Base-by-base conservation (phyloP, 1,284 basidiomycete species). In the Rhodotorula sp. region DNA sequence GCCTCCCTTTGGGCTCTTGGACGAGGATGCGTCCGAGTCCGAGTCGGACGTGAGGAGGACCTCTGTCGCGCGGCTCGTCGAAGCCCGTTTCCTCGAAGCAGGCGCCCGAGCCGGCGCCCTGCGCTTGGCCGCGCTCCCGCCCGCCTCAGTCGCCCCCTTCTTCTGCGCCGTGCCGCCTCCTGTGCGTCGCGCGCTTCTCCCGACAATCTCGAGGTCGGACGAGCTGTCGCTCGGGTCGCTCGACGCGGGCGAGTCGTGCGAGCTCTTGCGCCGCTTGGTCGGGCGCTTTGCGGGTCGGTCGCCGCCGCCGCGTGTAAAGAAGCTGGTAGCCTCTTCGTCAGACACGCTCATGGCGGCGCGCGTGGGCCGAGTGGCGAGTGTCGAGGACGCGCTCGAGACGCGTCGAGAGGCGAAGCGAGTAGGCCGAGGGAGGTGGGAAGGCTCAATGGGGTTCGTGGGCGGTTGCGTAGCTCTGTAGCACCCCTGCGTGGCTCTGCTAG, bases 191-290 rank as follows among this genome's bases (percentile, higher is more conserved):
- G 57, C 49, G 45, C 50, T 48, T 52, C n/a, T 23, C 2, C 53
- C 62, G 63, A 69, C 23, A 46, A 65, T 14, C 44, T 69, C 63
- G 53, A 69, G 21, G 23, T 69, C 68, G 41, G 63, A 64, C 46
- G 68, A 61, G 23, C 2, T n/a, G 50, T n/a, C 46, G 34, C 7
- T 13, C n/a, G 17, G 4, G 41, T 25, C 9, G 53, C 16, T 17
- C 27, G 53, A 54, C 27, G 53, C 16, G 8, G 23, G 23, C 60
- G 48, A 49, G 42, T 27, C 10, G 50, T 34, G 12, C 50, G 50
- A 46, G 53, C 52, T 54, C 56, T 65, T 65, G 48, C 64, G 55
- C n/a, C 64, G 64, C 19, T 65, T 65, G n/a, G 23, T 5, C 7
- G 64, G 48, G 41, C 48, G 64, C 34, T n/a, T 25, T n/a, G 42